Conservation (phyloP, 495 filamentous ascomycete species). For the Penicillium nucicola region DNA sequence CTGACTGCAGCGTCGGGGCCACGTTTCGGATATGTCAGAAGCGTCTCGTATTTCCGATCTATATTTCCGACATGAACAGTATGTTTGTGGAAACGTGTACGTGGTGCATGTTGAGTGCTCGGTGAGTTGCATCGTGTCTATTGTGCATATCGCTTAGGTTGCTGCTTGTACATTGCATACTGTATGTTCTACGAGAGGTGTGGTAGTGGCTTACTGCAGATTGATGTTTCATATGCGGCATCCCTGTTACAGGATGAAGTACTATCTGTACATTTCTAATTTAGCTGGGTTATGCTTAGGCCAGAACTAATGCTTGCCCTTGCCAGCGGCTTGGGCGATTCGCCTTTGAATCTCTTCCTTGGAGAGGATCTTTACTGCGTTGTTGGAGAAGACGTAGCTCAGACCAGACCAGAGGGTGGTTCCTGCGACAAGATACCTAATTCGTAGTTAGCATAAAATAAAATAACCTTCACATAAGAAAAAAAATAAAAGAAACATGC, state of each 20-base stretch:
- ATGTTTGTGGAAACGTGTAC: too few relatives aligned
- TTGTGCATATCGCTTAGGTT: too few relatives aligned
- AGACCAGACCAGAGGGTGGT: conserved; percentile 84
- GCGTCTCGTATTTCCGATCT: too few relatives aligned
- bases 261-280: background rate
- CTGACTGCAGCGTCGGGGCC: too few relatives aligned
- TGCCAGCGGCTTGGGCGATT: conserved; percentile 30
- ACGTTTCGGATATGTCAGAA: too few relatives aligned
- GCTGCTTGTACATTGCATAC: too few relatives aligned
- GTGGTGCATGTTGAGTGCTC: too few relatives aligned
- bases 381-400: conserved; percentile 76
- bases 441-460: background rate
- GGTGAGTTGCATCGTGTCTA: too few relatives aligned
- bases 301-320: conserved; percentile 17
- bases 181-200: too few relatives aligned
- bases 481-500: conserved; percentile 28
- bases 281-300: background rate
- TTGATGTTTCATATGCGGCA: background rate
- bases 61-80: too few relatives aligned
- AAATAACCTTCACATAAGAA: conserved; percentile 1
- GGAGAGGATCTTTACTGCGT: conserved; percentile 75
- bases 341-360: conserved; percentile 44
- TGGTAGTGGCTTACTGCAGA: too few relatives aligned
- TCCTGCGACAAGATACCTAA: conserved; percentile 64
- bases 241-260: background rate